Percentiles rank a stretch among this genome's conserved stretches.
Evolutionary conservation across 2,329 filamentous ascomycete species (phyloP).

Genomic region (Paraphoma chrysanthemicola): DNA sequence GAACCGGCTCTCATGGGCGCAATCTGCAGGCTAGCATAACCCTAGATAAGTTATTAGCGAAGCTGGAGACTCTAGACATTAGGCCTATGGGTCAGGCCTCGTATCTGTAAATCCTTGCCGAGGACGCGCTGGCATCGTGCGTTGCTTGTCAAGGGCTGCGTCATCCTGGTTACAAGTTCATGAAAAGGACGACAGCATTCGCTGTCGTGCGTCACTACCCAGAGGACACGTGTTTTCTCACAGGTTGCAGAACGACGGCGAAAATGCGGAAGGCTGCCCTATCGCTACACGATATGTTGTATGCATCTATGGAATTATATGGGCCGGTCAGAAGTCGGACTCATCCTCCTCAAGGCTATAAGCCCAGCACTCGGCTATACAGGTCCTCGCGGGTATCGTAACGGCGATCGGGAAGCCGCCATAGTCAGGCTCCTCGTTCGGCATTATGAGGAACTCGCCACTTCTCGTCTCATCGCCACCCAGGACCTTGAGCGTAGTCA

Average conservation of each 20-base stretch:
- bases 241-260: no score
- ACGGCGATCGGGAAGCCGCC: slow-evolving; percentile 63
- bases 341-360: slow-evolving; percentile 34
- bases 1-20: slow-evolving; percentile 6
- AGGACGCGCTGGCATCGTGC: background rate
- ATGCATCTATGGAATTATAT: background rate
- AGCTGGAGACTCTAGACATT: slow-evolving; percentile 21
- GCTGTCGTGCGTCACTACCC: no score
- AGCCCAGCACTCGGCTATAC: slow-evolving; percentile 32
- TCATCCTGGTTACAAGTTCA: no score
- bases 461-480: slow-evolving; percentile 58
- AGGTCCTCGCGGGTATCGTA: slow-evolving; percentile 60
- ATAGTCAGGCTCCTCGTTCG: slow-evolving; percentile 63
- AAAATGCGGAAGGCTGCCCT: no score
- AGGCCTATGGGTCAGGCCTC: slow-evolving; percentile 7
- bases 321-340: slow-evolving; percentile 13
- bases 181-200: no score
- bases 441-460: slow-evolving; percentile 62
- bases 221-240: no score
- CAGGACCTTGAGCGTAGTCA: slow-evolving; percentile 48
- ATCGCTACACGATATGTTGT: background rate
- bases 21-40: slow-evolving; percentile 21
- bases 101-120: background rate
- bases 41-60: slow-evolving; percentile 19
- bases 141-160: no score